Percentiles rank a stretch among this genome's conserved stretches.
Conservation (phyloP, 1,284 basidiomycete genomes). For the Bondarzewia mesenterica region DNA sequence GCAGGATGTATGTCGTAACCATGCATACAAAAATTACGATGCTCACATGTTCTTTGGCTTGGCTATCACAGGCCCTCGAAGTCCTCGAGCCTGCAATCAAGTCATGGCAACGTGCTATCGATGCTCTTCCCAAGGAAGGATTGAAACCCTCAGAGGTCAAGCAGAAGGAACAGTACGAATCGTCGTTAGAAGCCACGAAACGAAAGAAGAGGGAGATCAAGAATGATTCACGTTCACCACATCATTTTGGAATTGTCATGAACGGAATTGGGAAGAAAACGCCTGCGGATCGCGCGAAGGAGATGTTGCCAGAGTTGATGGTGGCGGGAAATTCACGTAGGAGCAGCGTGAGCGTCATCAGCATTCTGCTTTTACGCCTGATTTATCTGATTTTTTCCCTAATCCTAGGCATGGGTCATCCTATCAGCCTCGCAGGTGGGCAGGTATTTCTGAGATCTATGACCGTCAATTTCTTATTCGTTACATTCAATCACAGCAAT, state of each 20-base stretch:
- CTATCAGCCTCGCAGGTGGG: too few relatives aligned
- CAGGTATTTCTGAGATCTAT: background rate
- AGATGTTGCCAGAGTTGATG: background rate
- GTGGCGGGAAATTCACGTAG: too few relatives aligned
- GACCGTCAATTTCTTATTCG: background rate
- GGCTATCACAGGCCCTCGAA: background rate
- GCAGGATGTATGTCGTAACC: constrained; percentile 1
- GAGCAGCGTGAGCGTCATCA: constrained; percentile 5
- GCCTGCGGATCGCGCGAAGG: background rate
- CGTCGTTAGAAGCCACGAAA: background rate
- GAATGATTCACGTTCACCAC: too few relatives aligned
- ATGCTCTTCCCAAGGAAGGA: background rate
- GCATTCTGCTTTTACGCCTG: too few relatives aligned
- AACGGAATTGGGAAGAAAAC: background rate
- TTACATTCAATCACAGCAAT: background rate
- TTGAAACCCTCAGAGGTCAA: background rate
- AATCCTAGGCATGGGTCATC: too few relatives aligned
- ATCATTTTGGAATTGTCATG: background rate
- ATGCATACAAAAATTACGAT: background rate
- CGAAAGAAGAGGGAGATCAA: too few relatives aligned
- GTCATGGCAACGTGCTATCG: constrained; percentile 1
- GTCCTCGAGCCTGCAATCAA: background rate
- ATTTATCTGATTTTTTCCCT: too few relatives aligned
- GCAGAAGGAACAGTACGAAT: background rate
- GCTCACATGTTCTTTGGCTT: background rate